These are phyloP conservation scores for Obba rivulosa DNA, from an alignment of 768 basidiomycete genomes.

Conservation along the genomic window DNA sequence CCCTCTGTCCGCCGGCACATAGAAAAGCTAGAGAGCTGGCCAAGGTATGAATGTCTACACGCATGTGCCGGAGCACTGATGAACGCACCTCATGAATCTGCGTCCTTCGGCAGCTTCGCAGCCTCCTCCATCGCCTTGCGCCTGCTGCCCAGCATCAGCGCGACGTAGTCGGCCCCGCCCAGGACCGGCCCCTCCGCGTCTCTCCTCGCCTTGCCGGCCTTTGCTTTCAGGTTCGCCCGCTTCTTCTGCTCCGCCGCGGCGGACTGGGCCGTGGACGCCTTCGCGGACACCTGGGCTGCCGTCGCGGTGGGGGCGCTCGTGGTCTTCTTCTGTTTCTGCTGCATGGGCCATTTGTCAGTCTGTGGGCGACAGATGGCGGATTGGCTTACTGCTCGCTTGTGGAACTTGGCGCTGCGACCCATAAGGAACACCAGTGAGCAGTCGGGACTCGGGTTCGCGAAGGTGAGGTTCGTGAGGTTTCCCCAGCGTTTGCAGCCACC, in stretches of 20 bases:
- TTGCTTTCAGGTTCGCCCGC: conserved; percentile 43
- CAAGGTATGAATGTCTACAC: no score
- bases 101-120: conserved; percentile 43
- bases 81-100: no score
- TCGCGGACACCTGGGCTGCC: conserved; percentile 1
- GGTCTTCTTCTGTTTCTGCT: conserved; percentile 21
- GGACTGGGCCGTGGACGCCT: conserved; percentile 9
- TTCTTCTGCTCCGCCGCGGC: conserved; percentile 35
- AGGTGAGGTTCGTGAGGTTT: no score
- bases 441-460: no score
- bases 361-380: not conserved
- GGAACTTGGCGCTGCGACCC: conserved; percentile 64
- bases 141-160: conserved; percentile 65
- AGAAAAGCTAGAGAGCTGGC: no score
- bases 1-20: no score
- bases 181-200: conserved; percentile 41
- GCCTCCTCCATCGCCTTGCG: conserved; percentile 64
- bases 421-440: conserved; percentile 24
- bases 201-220: conserved; percentile 24
- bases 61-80: no score
- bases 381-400: conserved; percentile 49
- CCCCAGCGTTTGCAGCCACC: no score
- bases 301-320: conserved; percentile 4
- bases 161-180: conserved; percentile 74
- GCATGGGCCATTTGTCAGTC: not conserved